phyloP scores from a whole-genome alignment of 2,329 filamentous ascomycete species.

The Corinectria fuckeliana region DNA sequence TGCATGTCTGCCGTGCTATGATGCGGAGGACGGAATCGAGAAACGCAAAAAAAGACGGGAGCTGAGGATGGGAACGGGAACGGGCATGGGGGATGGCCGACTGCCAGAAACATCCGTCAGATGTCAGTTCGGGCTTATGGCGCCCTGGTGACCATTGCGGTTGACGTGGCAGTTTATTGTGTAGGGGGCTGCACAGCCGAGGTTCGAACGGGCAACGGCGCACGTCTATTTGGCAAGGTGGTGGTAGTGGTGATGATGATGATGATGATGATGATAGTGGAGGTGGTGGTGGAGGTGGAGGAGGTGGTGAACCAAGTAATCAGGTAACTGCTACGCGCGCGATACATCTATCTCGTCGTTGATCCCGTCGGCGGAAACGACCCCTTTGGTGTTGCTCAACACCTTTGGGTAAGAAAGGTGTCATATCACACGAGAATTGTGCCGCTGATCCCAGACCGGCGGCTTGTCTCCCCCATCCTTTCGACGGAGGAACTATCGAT shows the following conservation, averaged over 20 bases:
- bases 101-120: conserved; percentile 11
- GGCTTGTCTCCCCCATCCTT: neutral
- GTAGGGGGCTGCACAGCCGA: conserved; percentile 2
- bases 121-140: conserved; percentile 15
- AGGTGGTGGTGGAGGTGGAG: neutral
- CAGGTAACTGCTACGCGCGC: conserved; percentile 16
- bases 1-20: neutral
- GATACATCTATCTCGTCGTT: conserved; percentile 1
- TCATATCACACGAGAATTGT: neutral
- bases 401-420: neutral
- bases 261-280: neutral
- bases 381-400: neutral
- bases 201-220: neutral
- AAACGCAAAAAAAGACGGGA: neutral
- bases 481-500: neutral
- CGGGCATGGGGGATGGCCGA: neutral
- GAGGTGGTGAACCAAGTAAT: neutral
- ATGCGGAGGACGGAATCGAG: neutral
- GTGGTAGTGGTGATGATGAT: neutral
- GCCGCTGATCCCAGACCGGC: neutral
- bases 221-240: neutral
- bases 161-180: conserved; percentile 35
- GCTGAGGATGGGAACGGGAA: no score
- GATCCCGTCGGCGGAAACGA: neutral
- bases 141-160: conserved; percentile 14